These are phyloP conservation scores for Neoboletus subvelutipes DNA, from an alignment of 768 basidiomycete species.

Conservation along the genomic window DNA sequence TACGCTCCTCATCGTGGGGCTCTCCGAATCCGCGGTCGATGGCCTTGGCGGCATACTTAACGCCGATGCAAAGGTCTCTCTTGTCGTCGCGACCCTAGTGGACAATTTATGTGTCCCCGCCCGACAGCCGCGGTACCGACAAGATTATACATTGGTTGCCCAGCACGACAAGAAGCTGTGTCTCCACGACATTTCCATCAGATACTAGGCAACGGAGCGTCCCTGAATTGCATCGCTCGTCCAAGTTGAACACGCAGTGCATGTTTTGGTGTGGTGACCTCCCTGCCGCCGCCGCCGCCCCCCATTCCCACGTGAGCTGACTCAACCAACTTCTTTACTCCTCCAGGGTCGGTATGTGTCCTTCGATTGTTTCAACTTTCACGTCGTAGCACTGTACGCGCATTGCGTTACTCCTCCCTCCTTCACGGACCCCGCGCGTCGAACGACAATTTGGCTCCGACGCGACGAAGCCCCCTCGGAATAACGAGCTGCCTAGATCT, in stretches of 20 bases:
- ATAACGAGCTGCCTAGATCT: too few relatives aligned
- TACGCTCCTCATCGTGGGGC: background rate
- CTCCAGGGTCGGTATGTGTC: background rate
- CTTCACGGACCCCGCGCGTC: too few relatives aligned
- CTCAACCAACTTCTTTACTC: background rate
- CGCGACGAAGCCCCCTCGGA: too few relatives aligned
- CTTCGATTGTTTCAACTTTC: background rate
- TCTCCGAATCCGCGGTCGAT: background rate
- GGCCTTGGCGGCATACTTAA: background rate
- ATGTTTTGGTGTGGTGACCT: background rate
- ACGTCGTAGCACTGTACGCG: too few relatives aligned
- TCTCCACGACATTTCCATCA: background rate
- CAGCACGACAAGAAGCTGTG: background rate
- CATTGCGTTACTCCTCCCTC: too few relatives aligned
- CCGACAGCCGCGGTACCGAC: background rate
- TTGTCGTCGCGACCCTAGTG: background rate
- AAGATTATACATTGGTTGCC: background rate
- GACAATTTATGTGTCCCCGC: background rate
- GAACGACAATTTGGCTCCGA: too few relatives aligned
- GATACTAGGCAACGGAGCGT: background rate
- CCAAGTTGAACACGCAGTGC: background rate
- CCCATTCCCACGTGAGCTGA: background rate
- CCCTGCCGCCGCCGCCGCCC: background rate
- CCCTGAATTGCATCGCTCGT: background rate
- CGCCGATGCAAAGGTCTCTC: background rate